Evolutionary conservation across 495 filamentous ascomycete genomes (phyloP).

Genomic region (Penicillium crystallinum): DNA sequence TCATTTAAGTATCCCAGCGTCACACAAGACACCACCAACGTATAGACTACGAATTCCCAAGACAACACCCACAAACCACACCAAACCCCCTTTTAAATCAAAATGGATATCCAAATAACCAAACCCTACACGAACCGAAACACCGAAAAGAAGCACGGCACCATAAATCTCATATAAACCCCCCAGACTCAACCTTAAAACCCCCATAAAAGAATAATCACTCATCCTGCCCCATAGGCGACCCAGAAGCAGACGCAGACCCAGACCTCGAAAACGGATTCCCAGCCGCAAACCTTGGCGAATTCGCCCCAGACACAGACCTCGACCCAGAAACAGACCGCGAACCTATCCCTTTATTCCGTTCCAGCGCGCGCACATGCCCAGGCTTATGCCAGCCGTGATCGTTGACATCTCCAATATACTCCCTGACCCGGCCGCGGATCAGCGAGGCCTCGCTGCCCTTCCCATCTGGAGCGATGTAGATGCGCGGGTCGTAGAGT

Average conservation of each 20-base stretch:
- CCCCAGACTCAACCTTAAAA: no score
- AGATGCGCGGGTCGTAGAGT: slow-evolving; percentile 27
- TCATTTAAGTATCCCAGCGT: no score
- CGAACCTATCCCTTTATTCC: slow-evolving; percentile 3
- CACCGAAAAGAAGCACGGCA: no score
- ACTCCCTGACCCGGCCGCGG: neutral
- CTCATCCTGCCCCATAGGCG: neutral
- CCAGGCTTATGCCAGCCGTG: slow-evolving; percentile 16
- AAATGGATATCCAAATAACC: no score
- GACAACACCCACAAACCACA: no score
- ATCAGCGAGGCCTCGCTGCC: neutral
- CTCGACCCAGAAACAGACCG: slow-evolving; percentile 3
- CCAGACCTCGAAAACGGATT: neutral
- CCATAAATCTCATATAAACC: no score
- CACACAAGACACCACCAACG: no score
- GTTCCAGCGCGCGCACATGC: slow-evolving; percentile 2
- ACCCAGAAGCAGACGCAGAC: neutral
- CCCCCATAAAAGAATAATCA: no score
- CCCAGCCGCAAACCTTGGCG: neutral
- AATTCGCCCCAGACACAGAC: neutral
- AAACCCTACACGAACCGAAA: no score
- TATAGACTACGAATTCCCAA: no score
- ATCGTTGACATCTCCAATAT: slow-evolving; percentile 12
- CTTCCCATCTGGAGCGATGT: slow-evolving; percentile 11
- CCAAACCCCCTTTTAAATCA: no score